These are phyloP conservation scores for Mesotaenium endlicherianum DNA, from an alignment of 139 green algal species.

Conservation along the genomic window DNA sequence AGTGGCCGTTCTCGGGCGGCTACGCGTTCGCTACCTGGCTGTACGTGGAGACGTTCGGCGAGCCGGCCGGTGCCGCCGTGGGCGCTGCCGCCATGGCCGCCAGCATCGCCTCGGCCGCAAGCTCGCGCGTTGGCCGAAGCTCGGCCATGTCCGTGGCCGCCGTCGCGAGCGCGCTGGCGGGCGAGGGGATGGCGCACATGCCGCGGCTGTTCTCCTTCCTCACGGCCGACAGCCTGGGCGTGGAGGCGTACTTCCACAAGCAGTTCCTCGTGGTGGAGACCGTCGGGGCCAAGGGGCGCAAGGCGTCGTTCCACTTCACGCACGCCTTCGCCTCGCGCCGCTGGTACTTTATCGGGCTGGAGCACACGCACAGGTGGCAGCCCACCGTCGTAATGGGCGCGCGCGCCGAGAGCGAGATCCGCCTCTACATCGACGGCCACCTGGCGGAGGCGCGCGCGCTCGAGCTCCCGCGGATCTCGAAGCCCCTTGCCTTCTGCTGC, in stretches of 20 bases:
- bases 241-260: slow-evolving; percentile 57
- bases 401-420: slow-evolving; percentile 22
- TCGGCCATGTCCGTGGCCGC: slow-evolving; percentile 15
- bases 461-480: slow-evolving; percentile 36
- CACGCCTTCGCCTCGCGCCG: slow-evolving; percentile 33
- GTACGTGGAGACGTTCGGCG: slow-evolving; percentile 47
- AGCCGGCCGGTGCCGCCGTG: not conserved
- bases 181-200: slow-evolving; percentile 50
- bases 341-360: slow-evolving; percentile 51
- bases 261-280: slow-evolving; percentile 53
- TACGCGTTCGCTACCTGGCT: slow-evolving; percentile 54
- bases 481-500: slow-evolving; percentile 52
- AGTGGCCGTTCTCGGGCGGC: slow-evolving; percentile 53
- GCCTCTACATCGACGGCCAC: slow-evolving; percentile 53
- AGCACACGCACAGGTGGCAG: slow-evolving; percentile 15
- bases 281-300: not conserved
- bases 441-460: slow-evolving; percentile 43
- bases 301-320: slow-evolving; percentile 49
- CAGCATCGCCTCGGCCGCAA: not conserved
- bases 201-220: slow-evolving; percentile 56
- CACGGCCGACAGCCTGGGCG: slow-evolving; percentile 31
- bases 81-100: slow-evolving; percentile 37
- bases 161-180: slow-evolving; percentile 26
- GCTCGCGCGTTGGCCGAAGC: not conserved
- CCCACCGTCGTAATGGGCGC: not conserved